Evolutionary conservation across 768 basidiomycete species (phyloP).

Genomic region (Galerina sulciceps): DNA sequence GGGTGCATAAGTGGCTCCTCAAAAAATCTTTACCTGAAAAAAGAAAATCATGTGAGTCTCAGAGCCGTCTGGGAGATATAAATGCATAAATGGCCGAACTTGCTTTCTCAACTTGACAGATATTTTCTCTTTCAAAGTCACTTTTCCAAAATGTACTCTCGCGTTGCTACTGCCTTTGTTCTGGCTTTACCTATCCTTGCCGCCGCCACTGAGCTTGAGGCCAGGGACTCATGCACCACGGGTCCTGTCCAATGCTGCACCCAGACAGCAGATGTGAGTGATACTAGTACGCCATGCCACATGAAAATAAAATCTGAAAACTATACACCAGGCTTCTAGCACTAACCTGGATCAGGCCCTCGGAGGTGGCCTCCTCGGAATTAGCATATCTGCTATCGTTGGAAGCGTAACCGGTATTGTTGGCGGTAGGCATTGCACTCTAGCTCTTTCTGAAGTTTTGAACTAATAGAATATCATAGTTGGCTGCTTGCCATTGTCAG

Average conservation of each 20-base stretch:
- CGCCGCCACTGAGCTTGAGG: slow-evolving; percentile 8
- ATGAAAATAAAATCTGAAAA: background rate
- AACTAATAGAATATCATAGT: slow-evolving; percentile 7
- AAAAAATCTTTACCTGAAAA: no score
- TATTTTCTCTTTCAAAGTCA: background rate
- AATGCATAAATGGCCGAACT: background rate
- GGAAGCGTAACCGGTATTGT: slow-evolving; percentile 10
- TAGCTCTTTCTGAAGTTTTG: background rate
- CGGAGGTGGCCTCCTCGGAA: slow-evolving; percentile 13
- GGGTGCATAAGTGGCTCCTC: no score
- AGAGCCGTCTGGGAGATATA: no score
- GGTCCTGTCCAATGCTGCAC: slow-evolving; percentile 13
- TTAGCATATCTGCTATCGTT: slow-evolving; percentile 11
- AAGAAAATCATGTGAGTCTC: no score
- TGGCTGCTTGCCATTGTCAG: slow-evolving; percentile 16
- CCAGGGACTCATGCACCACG: slow-evolving; percentile 4
- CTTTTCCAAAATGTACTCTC: background rate
- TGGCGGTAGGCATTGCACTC: background rate
- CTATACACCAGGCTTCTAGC: background rate
- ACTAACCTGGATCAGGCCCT: slow-evolving; percentile 5
- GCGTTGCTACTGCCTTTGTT: slow-evolving; percentile 2
- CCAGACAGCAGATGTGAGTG: background rate
- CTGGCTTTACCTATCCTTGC: slow-evolving; percentile 12
- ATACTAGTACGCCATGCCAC: background rate
- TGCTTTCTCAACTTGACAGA: background rate